Base-by-base conservation (phyloP, 164 flowering plant species). In the Vitis rupestris region DNA sequence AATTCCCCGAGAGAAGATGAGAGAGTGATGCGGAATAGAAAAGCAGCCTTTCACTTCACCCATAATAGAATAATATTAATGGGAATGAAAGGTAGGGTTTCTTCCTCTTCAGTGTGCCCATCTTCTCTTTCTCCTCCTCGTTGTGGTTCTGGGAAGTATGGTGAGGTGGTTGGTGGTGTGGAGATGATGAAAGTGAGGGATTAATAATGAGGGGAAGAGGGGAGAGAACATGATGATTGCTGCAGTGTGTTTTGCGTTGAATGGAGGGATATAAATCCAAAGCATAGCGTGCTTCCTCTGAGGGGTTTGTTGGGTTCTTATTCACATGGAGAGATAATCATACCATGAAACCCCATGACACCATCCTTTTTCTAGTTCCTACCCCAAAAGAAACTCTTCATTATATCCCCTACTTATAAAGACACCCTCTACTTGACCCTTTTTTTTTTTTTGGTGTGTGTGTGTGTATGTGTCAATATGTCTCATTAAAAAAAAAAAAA, bases 111-210 rank as follows among this genome's bases (percentile, higher is more conserved):
- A 66, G 50, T 13, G 74, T 63, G 37, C 16, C 72, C 69, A 65
- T 74, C 44, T 51, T 68, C 67, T 63, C 65, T 47, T 72, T 59
- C 61, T 79, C 69, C 63, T 66, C 30, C 65, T 31, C 19, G 62
- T 69, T 44, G 8, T 66, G 16, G 50, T 2, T 27, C 1, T 58
- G 71, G 4, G 44, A 37, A 3, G 44, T 3, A 61, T 12, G 15
- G 64, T 14, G 73, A 48, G 71, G 44, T 13, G 16, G 72, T 7
- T 16, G 72, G 52, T 58, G 68, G 61, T 10, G 72, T 72, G 79
- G 60, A 59, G 79, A 74, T 74, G 83, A 72, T 63, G 71, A 55
- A 69, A 75, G 80, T 59, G 76, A 77, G 76, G 76, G 72, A 63
- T 23, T 70, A 75, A 78, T 81, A 78, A 81, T 81, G 79, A 71